Evolutionary conservation across 2,329 filamentous ascomycete genomes (phyloP).

Genomic region (Neofusicoccum umdonicola): DNA sequence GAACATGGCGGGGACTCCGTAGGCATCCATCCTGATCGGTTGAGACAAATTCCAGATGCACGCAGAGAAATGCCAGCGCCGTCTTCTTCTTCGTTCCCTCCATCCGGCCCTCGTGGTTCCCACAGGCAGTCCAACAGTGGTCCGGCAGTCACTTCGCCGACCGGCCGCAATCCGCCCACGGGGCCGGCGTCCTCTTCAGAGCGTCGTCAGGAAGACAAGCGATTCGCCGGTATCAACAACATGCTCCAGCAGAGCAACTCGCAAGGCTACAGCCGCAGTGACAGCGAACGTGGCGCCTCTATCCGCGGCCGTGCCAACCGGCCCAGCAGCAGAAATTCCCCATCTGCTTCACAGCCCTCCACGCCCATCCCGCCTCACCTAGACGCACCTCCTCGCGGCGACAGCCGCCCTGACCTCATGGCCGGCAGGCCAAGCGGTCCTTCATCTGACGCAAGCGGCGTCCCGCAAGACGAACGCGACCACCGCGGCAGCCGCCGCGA

Average conservation of each 20-base stretch:
- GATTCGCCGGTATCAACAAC: conserved; percentile 16
- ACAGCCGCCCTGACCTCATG: conserved; percentile 8
- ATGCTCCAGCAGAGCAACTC: conserved; percentile 13
- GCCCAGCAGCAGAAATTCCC: conserved; percentile 18
- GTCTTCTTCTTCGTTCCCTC: conserved; percentile 5
- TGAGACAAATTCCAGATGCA: conserved; percentile 42
- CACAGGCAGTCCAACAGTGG: background rate
- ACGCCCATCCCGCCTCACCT: conserved; percentile 25
- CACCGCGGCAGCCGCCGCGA: conserved; percentile 11
- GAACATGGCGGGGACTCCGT: conserved; percentile 31
- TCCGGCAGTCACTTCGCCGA: conserved; percentile 23
- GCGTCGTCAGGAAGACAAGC: conserved; percentile 17
- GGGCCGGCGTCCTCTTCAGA: conserved; percentile 28
- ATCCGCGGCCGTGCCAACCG: conserved; percentile 28
- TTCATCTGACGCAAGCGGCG: background rate
- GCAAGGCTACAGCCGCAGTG: conserved; percentile 16
- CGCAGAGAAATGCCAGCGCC: conserved; percentile 30
- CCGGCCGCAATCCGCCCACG: conserved; percentile 32
- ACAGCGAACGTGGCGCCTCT: conserved; percentile 24
- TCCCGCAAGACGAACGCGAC: background rate
- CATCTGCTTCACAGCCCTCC: conserved; percentile 24
- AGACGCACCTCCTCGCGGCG: conserved; percentile 23
- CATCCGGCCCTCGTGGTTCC: conserved; percentile 34
- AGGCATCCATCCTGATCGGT: conserved; percentile 55
- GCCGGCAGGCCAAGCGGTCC: background rate